Base-by-base conservation (phyloP, 306 rosid species). In the Fragaria iinumae region DNA sequence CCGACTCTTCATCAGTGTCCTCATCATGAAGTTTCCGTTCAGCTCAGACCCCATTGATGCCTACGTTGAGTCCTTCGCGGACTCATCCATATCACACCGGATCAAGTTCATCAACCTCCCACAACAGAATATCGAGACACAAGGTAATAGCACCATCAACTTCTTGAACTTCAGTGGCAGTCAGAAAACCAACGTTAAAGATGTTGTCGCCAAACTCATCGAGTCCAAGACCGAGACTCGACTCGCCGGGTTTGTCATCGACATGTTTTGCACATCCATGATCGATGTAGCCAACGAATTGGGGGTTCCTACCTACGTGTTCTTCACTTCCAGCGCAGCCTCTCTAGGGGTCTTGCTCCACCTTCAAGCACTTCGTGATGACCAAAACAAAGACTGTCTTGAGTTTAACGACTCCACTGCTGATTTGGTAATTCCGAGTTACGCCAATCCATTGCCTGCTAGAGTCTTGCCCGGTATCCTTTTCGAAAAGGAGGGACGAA, bases 241-340 rank as follows among this genome's bases (percentile, higher is more conserved):
- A 6, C 66, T 76, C 18, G 57, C 69, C 43, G 52, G 75, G 14
- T 55, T 69, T 8, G 64, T 55, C 2, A 25, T 89, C 2, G 94
- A 91, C 87, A 88, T 88, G 94, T 80, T 88, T 55, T 91, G 84
- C 49, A 79, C 88, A 0, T 2, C 81, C 27, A 83, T 89, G 89
- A 80, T 79, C 2, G 91, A 91, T 14, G 86, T 86, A 0, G 94
- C 92, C 32, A 71, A 77, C 1, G 86, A 89, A 4, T 82, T 91
- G 20, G 72, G 55, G 2, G 83, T 85, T 36, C 92, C 92, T 27
- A 38, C 86, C 0, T 82, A 88, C 8, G 41, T 89, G 14, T 91
- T 81, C 18, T 89, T 8, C 85, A 81, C 90, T 0, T 84, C 88
- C 0, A 73, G 80, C n/a, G 81, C 73, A 5, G 69, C 76, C 1